phyloP scores from a whole-genome alignment of 352 stramenopile species.

The Globisporangium splendens region DNA sequence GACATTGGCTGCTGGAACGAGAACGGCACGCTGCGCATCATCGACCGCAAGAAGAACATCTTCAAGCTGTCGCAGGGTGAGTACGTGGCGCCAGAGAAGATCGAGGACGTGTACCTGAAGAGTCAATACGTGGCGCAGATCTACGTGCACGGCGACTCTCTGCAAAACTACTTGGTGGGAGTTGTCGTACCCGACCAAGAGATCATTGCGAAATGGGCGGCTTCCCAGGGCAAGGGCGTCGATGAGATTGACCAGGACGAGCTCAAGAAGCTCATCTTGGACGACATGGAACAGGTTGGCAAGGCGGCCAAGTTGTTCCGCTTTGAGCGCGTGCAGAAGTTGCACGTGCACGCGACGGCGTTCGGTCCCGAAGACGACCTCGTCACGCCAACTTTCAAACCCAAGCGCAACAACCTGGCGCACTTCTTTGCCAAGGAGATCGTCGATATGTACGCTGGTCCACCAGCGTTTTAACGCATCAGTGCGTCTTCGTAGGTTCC shows the following conservation, averaged over 20 bases:
- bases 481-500: no score
- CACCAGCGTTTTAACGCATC: background rate
- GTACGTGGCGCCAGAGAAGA: conserved; percentile 94
- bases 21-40: conserved; percentile 84
- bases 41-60: conserved; percentile 90
- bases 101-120: conserved; percentile 93
- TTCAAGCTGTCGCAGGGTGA: conserved; percentile 92
- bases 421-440: conserved; percentile 48
- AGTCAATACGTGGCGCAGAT: conserved; percentile 91
- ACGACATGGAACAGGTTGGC: conserved; percentile 36
- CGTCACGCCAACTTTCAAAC: conserved; percentile 95
- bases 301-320: conserved; percentile 73
- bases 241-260: conserved; percentile 27
- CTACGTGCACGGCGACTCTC: conserved; percentile 96
- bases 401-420: conserved; percentile 85
- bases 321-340: conserved; percentile 90
- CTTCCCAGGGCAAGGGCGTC: conserved; percentile 13
- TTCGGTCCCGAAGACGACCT: conserved; percentile 91
- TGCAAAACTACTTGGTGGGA: conserved; percentile 92
- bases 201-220: conserved; percentile 34
- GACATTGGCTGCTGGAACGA: conserved; percentile 93
- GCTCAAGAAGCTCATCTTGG: conserved; percentile 27
- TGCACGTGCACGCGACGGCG: conserved; percentile 83
- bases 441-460: conserved; percentile 40
- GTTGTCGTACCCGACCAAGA: conserved; percentile 88